Percentiles rank a stretch among this genome's conserved stretches.
Conservation (phyloP, 164 flowering plant genomes). For the Cinnamomum micranthum region DNA sequence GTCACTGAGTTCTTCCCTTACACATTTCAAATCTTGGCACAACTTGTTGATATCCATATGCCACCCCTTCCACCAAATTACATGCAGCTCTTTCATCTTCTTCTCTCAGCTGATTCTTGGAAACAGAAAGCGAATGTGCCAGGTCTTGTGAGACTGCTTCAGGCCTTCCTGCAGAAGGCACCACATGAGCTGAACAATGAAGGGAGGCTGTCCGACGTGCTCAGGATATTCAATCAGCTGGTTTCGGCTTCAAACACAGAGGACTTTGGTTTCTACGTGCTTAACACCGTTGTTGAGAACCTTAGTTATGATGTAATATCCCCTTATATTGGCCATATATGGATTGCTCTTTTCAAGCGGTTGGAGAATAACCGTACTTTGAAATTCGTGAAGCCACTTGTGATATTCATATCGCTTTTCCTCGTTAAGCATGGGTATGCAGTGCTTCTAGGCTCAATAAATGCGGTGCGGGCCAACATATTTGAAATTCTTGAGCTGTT, state of each 20-base stretch:
- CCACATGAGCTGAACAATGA: constrained; percentile 69
- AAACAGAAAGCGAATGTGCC: constrained; percentile 74
- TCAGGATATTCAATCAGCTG: constrained; percentile 74
- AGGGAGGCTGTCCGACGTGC: constrained; percentile 58
- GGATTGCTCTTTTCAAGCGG: constrained; percentile 56
- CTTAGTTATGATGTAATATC: constrained; percentile 66
- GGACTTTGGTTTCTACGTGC: constrained; percentile 88
- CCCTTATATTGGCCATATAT: constrained; percentile 53
- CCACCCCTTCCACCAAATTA: constrained; percentile 69
- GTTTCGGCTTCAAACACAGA: constrained; percentile 52
- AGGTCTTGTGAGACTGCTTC: constrained; percentile 87
- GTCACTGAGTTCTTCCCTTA: constrained; percentile 88
- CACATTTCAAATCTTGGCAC: constrained; percentile 88
- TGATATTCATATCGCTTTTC: constrained; percentile 90
- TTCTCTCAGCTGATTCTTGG: constrained; percentile 74
- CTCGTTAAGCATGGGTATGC: constrained; percentile 69
- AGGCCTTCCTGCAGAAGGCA: constrained; percentile 86
- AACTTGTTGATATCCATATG: constrained; percentile 76
- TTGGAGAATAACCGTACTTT: constrained; percentile 44
- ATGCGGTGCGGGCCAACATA: constrained; percentile 57
- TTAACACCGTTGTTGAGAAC: constrained; percentile 78
- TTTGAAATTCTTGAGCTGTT: constrained; percentile 66
- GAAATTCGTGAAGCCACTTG: constrained; percentile 64
- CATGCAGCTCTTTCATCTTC: constrained; percentile 68
- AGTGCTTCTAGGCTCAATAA: constrained; percentile 61